Evolutionary conservation across 1,284 basidiomycete genomes (phyloP).

Genomic region (Fistulinella cinereoalba): DNA sequence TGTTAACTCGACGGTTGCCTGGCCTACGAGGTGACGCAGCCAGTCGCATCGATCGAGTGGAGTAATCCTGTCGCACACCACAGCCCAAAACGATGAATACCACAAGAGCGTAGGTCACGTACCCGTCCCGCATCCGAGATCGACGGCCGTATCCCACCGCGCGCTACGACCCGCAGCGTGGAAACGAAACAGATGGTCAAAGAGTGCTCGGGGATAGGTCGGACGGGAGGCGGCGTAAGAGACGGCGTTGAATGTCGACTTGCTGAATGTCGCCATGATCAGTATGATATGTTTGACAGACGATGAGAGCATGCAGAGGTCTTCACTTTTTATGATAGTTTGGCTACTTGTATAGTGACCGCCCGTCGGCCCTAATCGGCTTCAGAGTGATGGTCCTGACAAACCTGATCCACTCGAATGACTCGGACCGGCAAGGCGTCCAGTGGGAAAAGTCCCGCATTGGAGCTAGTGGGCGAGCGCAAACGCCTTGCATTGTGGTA

Average conservation of each 20-base stretch:
- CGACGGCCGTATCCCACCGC: conserved; percentile 58
- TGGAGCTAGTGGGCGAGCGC: no score
- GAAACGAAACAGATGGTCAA: conserved; percentile 58
- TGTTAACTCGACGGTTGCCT: conserved; percentile 63
- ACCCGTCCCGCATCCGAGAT: conserved; percentile 86
- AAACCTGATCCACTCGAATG: not conserved
- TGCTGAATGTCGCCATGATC: conserved; percentile 73
- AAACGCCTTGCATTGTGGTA: conserved; percentile 5
- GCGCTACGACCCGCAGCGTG: conserved; percentile 40
- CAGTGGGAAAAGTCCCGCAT: no score
- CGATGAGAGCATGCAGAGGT: not conserved
- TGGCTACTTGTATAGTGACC: not conserved
- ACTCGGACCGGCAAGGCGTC: no score
- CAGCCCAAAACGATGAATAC: no score
- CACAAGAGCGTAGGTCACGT: no score
- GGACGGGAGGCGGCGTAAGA: conserved; percentile 65
- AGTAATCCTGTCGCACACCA: no score
- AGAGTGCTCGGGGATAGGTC: conserved; percentile 64
- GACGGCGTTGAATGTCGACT: conserved; percentile 58
- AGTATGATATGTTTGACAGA: not conserved
- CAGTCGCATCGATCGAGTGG: no score
- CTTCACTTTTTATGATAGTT: not conserved
- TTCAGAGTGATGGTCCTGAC: not conserved
- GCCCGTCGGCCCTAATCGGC: not conserved
- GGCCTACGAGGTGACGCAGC: no score